These are phyloP conservation scores for Friedmanniomyces simplex DNA, from an alignment of 495 filamentous ascomycete genomes.

Conservation along the genomic window DNA sequence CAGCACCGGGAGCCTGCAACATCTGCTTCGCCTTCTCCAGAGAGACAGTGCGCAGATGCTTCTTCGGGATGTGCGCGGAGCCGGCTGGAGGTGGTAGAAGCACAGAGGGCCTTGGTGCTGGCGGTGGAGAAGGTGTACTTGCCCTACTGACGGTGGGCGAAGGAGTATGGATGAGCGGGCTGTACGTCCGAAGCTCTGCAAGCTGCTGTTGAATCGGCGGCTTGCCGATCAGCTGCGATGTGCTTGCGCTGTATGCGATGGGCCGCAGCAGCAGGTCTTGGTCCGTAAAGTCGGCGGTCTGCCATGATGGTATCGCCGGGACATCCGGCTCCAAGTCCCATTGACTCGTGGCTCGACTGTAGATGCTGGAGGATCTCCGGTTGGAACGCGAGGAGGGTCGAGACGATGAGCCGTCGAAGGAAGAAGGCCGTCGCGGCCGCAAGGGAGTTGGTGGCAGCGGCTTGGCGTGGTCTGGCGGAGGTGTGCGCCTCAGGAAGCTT, in stretches of 20 bases:
- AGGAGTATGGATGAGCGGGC: conserved; percentile 16
- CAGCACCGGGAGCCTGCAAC: conserved; percentile 7
- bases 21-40: conserved; percentile 12
- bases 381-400: neutral
- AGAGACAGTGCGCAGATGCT: conserved; percentile 12
- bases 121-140: conserved; percentile 7
- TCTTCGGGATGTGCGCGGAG: neutral
- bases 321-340: conserved; percentile 2
- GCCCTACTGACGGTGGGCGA: conserved; percentile 9
- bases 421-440: neutral
- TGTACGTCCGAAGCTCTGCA: conserved; percentile 6
- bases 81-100: conserved; percentile 11
- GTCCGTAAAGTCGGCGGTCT: conserved; percentile 5
- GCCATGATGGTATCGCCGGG: conserved; percentile 9
- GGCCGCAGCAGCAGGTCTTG: conserved; percentile 9
- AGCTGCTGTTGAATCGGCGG: neutral
- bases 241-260: conserved; percentile 16
- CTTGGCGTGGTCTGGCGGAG: conserved; percentile 4
- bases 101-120: conserved; percentile 2
- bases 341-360: conserved; percentile 15
- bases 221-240: conserved; percentile 11
- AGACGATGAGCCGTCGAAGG: conserved; percentile 1
- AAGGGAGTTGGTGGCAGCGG: conserved; percentile 17
- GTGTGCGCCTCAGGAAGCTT: conserved; percentile 16
- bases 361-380: conserved; percentile 19